A percentile compares a stretch with the other conserved stretches of the same genome.
Conservation (phyloP, 305 asterid species). For the Rubia peregrina region DNA sequence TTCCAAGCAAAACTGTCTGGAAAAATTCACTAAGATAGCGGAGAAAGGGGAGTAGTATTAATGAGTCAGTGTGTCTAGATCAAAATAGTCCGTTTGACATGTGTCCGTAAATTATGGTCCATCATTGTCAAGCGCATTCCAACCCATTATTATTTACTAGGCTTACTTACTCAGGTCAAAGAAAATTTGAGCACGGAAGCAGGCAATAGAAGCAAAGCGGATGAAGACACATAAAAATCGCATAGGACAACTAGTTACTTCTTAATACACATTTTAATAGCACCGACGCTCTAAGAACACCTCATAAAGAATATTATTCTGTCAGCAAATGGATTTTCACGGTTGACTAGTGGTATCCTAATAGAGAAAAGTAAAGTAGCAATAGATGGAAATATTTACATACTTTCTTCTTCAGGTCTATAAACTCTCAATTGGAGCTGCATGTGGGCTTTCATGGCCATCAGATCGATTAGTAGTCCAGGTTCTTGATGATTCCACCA, state of each 20-base stretch:
- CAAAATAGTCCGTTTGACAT: constrained; percentile 14
- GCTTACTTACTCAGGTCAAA: not conserved
- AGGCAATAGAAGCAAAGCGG: not conserved
- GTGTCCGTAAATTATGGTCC: not conserved
- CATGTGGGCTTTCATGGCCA: constrained; percentile 66
- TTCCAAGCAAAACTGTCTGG: not conserved
- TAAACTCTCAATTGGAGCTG: constrained; percentile 79
- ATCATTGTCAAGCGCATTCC: not conserved
- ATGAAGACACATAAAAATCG: not conserved
- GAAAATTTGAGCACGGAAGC: constrained; percentile 7
- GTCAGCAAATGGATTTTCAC: not conserved
- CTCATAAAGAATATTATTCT: constrained; percentile 3
- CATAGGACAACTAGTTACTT: not conserved
- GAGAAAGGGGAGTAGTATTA: not conserved
- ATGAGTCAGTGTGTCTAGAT: constrained; percentile 8
- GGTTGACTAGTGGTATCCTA: not conserved
- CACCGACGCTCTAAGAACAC: not conserved
- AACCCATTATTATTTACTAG: not conserved
- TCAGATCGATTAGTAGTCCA: constrained; percentile 60
- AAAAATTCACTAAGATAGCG: constrained; percentile 10
- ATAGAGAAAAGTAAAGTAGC: not conserved
- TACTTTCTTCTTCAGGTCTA: constrained; percentile 47
- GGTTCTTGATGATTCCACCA: constrained; percentile 82
- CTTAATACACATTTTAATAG: not conserved
- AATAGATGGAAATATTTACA: constrained; percentile 17